Conservation (phyloP, 2,329 filamentous ascomycete genomes). For the Aspergillus vadensis region DNA sequence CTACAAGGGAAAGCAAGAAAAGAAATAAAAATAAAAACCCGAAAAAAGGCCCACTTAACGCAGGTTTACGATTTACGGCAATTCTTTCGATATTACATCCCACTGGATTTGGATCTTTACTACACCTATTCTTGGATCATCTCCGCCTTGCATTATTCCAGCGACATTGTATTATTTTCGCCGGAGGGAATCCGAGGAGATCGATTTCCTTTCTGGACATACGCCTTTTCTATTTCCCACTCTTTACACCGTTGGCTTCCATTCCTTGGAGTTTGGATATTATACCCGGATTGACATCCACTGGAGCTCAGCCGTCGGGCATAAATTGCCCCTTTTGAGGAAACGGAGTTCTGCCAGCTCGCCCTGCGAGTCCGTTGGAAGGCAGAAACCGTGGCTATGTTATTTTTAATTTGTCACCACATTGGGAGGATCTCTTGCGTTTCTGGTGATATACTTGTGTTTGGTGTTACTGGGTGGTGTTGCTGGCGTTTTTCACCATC, state of each 20-base stretch:
- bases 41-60: slow-evolving; percentile 18
- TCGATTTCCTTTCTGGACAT: slow-evolving; percentile 23
- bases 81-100: slow-evolving; percentile 4
- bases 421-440: slow-evolving; percentile 6
- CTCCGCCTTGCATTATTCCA: slow-evolving; percentile 18
- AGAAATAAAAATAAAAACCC: slow-evolving; percentile 4
- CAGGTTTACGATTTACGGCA: slow-evolving; percentile 23
- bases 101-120: neutral
- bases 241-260: slow-evolving; percentile 9
- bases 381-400: slow-evolving; percentile 12
- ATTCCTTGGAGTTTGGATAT: slow-evolving; percentile 16
- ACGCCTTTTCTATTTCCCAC: slow-evolving; percentile 16
- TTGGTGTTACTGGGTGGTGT: slow-evolving; percentile 5
- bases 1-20: neutral
- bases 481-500: slow-evolving; percentile 10
- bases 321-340: slow-evolving; percentile 13
- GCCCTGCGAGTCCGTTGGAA: slow-evolving; percentile 9
- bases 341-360: slow-evolving; percentile 10
- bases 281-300: slow-evolving; percentile 10
- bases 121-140: slow-evolving; percentile 11
- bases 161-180: slow-evolving; percentile 24
- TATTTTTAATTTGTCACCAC: slow-evolving; percentile 19
- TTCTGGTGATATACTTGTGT: slow-evolving; percentile 13
- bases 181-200: slow-evolving; percentile 18
- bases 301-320: slow-evolving; percentile 10